These are phyloP conservation scores for Yarrowia osloensis DNA, from an alignment of 805 yeast genomes.

Conservation along the genomic window DNA sequence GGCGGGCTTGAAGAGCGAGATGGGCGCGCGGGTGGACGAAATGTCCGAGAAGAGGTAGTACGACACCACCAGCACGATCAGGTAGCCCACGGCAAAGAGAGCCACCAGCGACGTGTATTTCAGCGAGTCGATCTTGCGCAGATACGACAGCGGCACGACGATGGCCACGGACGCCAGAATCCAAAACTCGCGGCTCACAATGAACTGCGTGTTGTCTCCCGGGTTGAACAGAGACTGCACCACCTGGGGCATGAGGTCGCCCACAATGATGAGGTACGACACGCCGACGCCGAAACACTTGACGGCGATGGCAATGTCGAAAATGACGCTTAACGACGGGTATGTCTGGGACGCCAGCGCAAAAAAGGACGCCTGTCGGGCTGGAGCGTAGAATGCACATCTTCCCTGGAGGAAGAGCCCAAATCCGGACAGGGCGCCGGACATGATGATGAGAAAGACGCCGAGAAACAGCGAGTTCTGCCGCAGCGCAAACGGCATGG, in stretches of 20 bases:
- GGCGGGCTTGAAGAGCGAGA: conserved; percentile 52
- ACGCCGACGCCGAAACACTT: conserved; percentile 84
- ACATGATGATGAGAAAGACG: conserved; percentile 52
- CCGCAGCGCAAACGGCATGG: conserved; percentile 69
- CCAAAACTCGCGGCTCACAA: conserved; percentile 49
- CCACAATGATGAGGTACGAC: conserved; percentile 69
- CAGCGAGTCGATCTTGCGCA: conserved; percentile 75
- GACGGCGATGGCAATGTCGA: conserved; percentile 71
- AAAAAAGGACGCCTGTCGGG: conserved; percentile 69
- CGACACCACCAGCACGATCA: conserved; percentile 69
- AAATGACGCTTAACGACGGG: conserved; percentile 65
- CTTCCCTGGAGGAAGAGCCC: conserved; percentile 67
- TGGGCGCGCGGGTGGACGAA: conserved; percentile 51
- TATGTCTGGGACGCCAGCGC: conserved; percentile 66
- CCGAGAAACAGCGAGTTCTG: conserved; percentile 67
- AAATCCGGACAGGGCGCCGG: conserved; percentile 64
- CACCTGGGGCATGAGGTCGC: conserved; percentile 68
- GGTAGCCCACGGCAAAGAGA: conserved; percentile 73
- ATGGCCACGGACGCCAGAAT: conserved; percentile 50
- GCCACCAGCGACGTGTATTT: conserved; percentile 86
- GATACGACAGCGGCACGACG: conserved; percentile 65
- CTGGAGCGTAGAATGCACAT: conserved; percentile 56
- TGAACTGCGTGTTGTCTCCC: conserved; percentile 28
- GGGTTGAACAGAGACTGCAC: conserved; percentile 38
- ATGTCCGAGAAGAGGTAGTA: conserved; percentile 67